Conservation (phyloP, 345 rosid species). For the Eucalyptus dawsonii region DNA sequence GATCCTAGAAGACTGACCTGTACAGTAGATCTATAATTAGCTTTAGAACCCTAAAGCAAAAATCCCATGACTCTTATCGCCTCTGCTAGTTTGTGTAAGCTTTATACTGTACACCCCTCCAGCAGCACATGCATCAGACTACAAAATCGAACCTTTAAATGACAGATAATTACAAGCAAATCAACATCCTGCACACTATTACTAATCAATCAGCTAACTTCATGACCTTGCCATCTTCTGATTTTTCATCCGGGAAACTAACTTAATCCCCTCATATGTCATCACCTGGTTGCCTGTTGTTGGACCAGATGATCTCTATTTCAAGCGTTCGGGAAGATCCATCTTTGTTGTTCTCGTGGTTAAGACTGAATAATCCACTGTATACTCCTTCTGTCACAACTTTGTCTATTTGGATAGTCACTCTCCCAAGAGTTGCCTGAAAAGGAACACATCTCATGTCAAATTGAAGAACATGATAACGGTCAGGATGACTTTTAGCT, state of each 20-base stretch:
- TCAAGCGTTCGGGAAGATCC: constrained; percentile 63
- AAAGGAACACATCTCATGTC: not conserved
- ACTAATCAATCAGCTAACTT: not conserved
- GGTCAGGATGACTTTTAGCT: not conserved
- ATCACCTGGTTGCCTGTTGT: constrained; percentile 11
- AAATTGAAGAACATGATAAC: not conserved
- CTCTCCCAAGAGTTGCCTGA: constrained; percentile 73
- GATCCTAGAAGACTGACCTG: constrained; percentile 13
- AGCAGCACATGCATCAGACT: not conserved
- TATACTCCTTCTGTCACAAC: constrained; percentile 74
- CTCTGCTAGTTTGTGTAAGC: not conserved
- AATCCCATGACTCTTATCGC: not conserved
- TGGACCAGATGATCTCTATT: constrained; percentile 72
- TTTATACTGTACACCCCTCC: constrained; percentile 10
- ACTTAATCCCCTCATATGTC: not conserved
- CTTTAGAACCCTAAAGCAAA: not conserved
- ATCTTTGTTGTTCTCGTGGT: constrained; percentile 50
- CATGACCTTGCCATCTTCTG: not conserved
- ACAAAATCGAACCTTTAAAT: constrained; percentile 20
- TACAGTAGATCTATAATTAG: constrained; percentile 7
- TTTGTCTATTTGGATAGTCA: constrained; percentile 79
- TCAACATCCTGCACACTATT: not conserved
- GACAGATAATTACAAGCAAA: constrained; percentile 6
- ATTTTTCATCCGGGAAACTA: not conserved
- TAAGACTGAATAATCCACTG: constrained; percentile 61